Conservation (phyloP, 257 asterid genomes). For the Osmanthus fragrans region DNA sequence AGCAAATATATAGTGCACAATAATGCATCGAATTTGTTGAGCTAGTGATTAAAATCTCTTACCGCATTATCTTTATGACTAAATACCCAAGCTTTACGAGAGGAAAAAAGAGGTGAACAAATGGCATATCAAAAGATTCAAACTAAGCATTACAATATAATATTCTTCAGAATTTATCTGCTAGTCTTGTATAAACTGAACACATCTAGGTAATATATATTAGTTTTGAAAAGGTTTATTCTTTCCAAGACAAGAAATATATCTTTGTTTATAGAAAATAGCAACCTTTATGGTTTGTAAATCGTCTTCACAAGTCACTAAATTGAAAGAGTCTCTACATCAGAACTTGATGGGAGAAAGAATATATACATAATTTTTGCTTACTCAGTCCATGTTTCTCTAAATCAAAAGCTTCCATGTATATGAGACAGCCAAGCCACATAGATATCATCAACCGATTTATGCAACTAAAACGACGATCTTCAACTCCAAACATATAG, state of each 20-base stretch:
- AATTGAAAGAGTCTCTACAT: neutral
- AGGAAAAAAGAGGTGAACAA: too few relatives aligned
- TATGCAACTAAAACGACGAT: neutral
- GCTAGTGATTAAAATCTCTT: too few relatives aligned
- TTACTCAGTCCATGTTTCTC: conserved; percentile 7
- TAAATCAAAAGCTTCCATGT: neutral
- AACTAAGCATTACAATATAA: too few relatives aligned
- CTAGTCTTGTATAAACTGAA: too few relatives aligned
- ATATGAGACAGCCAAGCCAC: neutral
- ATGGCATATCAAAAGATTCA: too few relatives aligned
- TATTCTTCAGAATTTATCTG: too few relatives aligned
- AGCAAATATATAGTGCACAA: too few relatives aligned
- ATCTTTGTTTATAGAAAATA: neutral
- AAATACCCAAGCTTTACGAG: too few relatives aligned
- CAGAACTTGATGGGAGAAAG: neutral
- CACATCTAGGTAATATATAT: too few relatives aligned
- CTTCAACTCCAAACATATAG: neutral
- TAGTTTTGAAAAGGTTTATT: neutral
- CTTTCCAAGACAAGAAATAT: neutral
- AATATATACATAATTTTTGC: neutral
- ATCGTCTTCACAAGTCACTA: neutral
- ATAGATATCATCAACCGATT: neutral
- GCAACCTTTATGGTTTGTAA: neutral
- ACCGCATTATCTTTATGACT: too few relatives aligned
- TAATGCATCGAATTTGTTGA: too few relatives aligned